These are phyloP conservation scores for Neurospora sp. DNA, from an alignment of 495 filamentous ascomycete species.

Conservation along the genomic window DNA sequence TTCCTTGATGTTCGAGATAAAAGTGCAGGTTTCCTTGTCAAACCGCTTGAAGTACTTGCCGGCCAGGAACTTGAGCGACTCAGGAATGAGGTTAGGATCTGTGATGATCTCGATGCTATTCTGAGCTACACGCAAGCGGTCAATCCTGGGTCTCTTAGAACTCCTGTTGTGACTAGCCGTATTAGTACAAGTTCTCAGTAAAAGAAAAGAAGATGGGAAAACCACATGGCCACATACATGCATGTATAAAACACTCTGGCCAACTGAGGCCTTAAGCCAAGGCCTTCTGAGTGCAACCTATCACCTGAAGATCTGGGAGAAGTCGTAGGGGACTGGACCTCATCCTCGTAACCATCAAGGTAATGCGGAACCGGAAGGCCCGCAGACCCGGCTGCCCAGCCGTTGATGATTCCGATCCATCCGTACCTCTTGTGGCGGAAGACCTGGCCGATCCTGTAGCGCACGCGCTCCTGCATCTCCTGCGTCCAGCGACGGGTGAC, in stretches of 20 bases:
- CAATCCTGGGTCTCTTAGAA: conserved; percentile 22
- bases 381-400: conserved; percentile 56
- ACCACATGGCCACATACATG: conserved; percentile 47
- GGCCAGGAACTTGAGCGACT: conserved; percentile 54
- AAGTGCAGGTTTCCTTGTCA: conserved; percentile 52
- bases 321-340: conserved; percentile 44
- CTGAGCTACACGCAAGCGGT: conserved; percentile 68
- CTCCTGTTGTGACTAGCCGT: background rate
- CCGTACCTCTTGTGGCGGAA: conserved; percentile 74
- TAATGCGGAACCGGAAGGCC: conserved; percentile 26
- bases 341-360: conserved; percentile 23
- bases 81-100: conserved; percentile 31
- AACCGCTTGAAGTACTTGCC: conserved; percentile 87
- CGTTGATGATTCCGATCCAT: conserved; percentile 72
- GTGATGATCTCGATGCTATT: conserved; percentile 68
- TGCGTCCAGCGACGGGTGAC: conserved; percentile 37
- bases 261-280: conserved; percentile 25
- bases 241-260: conserved; percentile 73
- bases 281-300: background rate
- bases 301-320: conserved; percentile 39
- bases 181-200: background rate
- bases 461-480: conserved; percentile 35
- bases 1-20: conserved; percentile 79
- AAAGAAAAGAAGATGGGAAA: background rate
- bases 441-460: conserved; percentile 70